Base-by-base conservation (phyloP, 768 basidiomycete species). In the Pleurotus platypus region DNA sequence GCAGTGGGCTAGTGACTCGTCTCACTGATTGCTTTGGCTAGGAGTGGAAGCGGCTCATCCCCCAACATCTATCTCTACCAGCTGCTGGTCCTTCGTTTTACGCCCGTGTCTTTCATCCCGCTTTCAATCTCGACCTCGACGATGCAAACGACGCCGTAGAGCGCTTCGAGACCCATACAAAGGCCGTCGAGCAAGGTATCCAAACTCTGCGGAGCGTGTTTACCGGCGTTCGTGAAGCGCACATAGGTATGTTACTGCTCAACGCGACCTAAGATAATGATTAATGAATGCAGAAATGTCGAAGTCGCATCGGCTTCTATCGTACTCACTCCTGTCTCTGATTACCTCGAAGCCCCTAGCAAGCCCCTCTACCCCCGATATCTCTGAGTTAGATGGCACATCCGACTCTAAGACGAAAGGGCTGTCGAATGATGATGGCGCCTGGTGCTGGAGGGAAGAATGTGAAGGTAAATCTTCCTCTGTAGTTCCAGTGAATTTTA, bases 361-460 rank as follows among this genome's bases (percentile, higher is more conserved):
- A 3, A 76, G 82, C 2, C 69, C 78, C 4, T 75, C 80, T 7
- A 72, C 75, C 18, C 66, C 76, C 22, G 82, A 78, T 4, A 72
- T 77, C 1, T 76, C 75, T 0, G 78, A 80, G 42, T 78, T 76
- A 11, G 70, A 71, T 12, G 60, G 70, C 3, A 65, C 64, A 35
- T 35, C 8, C 18, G 62, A 55, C 22, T 39, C 68, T 38, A 77
- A 77, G 55, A 67, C 67, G n/a, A 82, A 78, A 57, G 87, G 88
- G 0, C 64, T 87, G 49, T 63, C 84, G 55, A 93, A 92, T 60
- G 74, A 76, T 7, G 81, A 89, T 22, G 87, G 89, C 1, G 91
- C 89, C 2, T 90, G 92, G 89, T 92, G 91, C 67, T 95, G 92
- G 91, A 78, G 85, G 22, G 90, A 94, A 54, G 78, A 77, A 2